These are phyloP conservation scores for Ophiostoma sp. DNA, from an alignment of 2,329 filamentous ascomycete genomes.

Conservation along the genomic window DNA sequence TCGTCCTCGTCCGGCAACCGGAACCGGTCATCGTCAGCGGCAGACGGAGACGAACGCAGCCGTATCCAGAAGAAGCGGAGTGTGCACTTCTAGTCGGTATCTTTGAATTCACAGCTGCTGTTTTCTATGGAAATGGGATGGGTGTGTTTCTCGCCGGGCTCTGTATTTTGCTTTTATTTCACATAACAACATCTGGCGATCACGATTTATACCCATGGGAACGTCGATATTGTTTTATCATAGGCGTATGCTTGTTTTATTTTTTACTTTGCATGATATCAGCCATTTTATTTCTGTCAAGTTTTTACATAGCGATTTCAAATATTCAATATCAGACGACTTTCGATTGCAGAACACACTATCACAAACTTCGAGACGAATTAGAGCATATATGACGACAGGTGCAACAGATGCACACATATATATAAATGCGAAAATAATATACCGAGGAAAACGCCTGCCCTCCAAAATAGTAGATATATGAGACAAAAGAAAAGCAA, in stretches of 20 bases:
- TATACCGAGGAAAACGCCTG: slow-evolving; percentile 13
- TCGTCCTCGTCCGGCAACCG: slow-evolving; percentile 21
- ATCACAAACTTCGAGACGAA: not conserved
- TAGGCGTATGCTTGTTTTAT: not conserved
- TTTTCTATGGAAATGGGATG: not conserved
- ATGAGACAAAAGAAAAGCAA: not conserved
- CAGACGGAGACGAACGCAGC: slow-evolving; percentile 31
- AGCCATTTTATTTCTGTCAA: not conserved
- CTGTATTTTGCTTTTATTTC: not conserved
- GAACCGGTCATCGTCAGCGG: slow-evolving; percentile 27
- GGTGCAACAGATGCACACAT: not conserved
- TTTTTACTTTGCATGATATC: not conserved
- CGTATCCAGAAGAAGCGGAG: slow-evolving; percentile 41
- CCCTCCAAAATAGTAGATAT: slow-evolving; percentile 6
- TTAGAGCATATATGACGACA: not conserved
- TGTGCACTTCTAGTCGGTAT: slow-evolving; percentile 33
- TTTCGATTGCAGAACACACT: not conserved
- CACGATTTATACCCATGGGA: slow-evolving; percentile 11
- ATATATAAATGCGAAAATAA: slow-evolving; percentile 16
- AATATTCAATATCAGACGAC: not conserved
- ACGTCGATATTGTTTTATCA: not conserved
- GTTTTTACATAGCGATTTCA: not conserved
- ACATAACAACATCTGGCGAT: not conserved
- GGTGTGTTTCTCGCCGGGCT: not conserved
- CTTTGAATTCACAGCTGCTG: slow-evolving; percentile 23